Base-by-base conservation (phyloP, 805 yeast genomes). In the Cyberlindnera xylosilytica region DNA sequence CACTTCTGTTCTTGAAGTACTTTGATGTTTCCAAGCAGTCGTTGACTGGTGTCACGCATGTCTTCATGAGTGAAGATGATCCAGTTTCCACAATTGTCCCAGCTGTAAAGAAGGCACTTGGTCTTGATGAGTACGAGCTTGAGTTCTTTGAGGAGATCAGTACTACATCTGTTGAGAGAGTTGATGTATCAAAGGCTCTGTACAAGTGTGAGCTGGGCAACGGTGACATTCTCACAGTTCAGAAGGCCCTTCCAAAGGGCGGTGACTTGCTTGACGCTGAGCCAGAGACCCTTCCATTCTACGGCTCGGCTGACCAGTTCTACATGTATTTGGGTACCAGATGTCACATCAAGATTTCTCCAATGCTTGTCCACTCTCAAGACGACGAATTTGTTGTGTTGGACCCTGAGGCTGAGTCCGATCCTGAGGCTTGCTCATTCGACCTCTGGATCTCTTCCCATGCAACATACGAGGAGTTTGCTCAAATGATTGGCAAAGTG, bases 371-470 rank as follows among this genome's bases (percentile, higher is more conserved):
- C 19, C 64, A 70, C 5, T 65, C 62, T 20, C 72, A 68, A 27
- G 72, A 69, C 41, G 81, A 76, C 43, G 82, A 77, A 44, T 73
- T 66, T 47, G 78, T 74, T 33, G 64, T 65, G 42, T 61, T 64
- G 20, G 67, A 66, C 4, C 22, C 29, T 8, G 64, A 58, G 2
- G 66, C 57, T 4, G 28, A 17, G 8, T 36, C 28, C 9, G 27
- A 30, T 7, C 44, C 30, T 9, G 18, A 29, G 7, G 36, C 56
- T 16, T 65, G 59, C 19, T 48, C 59, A 3, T 72, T 81, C 47
- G 81, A 80, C 35, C 59, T 88, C 28, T 84, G 95, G 90, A 71
- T 87, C 6, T 78, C 86, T 4, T 72, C 81, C 4, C 66, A 70
- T 36, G 80, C 80, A 33, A 53, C 72, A 2, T 87, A 82, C 57